A percentile compares a stretch with the other conserved stretches of the same genome.
Conservation (phyloP, 2,329 filamentous ascomycete species). For the Penicillium crustosum region DNA sequence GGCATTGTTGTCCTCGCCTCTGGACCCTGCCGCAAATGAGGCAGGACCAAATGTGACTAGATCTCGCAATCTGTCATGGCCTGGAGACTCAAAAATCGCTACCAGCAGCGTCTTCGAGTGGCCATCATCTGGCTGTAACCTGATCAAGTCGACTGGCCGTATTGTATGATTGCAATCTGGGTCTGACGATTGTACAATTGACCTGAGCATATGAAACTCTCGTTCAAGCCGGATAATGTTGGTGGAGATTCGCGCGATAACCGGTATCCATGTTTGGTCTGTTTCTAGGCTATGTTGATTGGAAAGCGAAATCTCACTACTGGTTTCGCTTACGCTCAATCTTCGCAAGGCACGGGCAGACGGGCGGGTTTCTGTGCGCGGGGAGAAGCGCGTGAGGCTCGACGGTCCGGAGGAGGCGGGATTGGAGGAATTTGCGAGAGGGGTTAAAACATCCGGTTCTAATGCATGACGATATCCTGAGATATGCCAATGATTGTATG, state of each 20-base stretch:
- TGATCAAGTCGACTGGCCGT: conserved; percentile 75
- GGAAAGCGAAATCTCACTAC: conserved; percentile 45
- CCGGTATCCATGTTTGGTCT: conserved; percentile 54
- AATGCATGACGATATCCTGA: conserved; percentile 60
- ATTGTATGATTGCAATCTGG: conserved; percentile 73
- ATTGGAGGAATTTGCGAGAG: conserved; percentile 42
- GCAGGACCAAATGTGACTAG: conserved; percentile 77
- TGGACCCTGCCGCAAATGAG: conserved; percentile 61
- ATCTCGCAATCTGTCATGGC: conserved; percentile 68
- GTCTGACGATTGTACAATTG: conserved; percentile 68
- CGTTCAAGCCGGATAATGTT: conserved; percentile 82
- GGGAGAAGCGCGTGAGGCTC: conserved; percentile 45
- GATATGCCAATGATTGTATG: conserved; percentile 88
- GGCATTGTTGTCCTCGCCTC: conserved; percentile 47
- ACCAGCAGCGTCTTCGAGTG: conserved; percentile 73
- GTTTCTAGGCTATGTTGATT: conserved; percentile 23
- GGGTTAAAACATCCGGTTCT: conserved; percentile 49
- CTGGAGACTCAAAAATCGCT: conserved; percentile 77
- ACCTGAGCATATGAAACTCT: conserved; percentile 79
- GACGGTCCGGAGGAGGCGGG: conserved; percentile 42
- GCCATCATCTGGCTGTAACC: conserved; percentile 65
- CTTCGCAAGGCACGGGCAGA: conserved; percentile 42
- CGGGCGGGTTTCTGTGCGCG: conserved; percentile 43
- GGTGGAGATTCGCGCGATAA: conserved; percentile 79
- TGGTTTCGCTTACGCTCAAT: conserved; percentile 54